Evolutionary conservation across 2,329 filamentous ascomycete genomes (phyloP), one percentile per base, ranked within the genome.

Genomic region (Xylariaceae sp.): DNA sequence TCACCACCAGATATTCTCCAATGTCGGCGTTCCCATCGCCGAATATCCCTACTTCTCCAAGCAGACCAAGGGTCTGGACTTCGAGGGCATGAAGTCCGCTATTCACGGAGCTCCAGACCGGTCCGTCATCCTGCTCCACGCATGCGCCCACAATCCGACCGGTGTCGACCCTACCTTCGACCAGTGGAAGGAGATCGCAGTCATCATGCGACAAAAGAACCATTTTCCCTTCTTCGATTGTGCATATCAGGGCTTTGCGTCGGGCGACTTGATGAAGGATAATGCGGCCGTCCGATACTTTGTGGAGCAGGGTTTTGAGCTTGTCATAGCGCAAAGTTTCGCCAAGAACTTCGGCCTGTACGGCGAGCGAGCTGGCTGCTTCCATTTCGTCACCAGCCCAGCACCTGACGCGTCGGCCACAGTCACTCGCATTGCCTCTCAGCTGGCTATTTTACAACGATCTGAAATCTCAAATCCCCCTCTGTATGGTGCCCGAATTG

Each of bases 171-270:
- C 92, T 6, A 96, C 92, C 16, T 81, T 88, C 63, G 91, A 93
- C 48, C 94, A 99, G 77, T 99, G 94, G 94, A 91, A 88, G 73
- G 83, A 95, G 76, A 85, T 99, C 58, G 92, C 93, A 46, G 73
- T 80, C 36, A 74, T 96, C 37, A 86, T 97, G 73, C 83, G 83
- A 66, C 74, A 84, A 67, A 91, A 88, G 76, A 84, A 84, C 60
- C 93, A 95, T 74, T 96, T 99, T 78, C 93, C 94, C 67, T 97
- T 99, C 84, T 97, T 99, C 76, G 94, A 99, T 80, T 91, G 85
- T 61, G 94, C 94, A 51, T 99, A 99, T 80, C 94, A 97, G 76
- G 93, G 94, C 52, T 99, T 99, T 72, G 94, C 94, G 3, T 96
- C 94, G 1, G 94, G 94, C 54, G 87, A 95, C 71, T 83, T 97